These are phyloP conservation scores for Phytophthora citrophthora DNA, from an alignment of 352 stramenopile species.

Conservation along the genomic window DNA sequence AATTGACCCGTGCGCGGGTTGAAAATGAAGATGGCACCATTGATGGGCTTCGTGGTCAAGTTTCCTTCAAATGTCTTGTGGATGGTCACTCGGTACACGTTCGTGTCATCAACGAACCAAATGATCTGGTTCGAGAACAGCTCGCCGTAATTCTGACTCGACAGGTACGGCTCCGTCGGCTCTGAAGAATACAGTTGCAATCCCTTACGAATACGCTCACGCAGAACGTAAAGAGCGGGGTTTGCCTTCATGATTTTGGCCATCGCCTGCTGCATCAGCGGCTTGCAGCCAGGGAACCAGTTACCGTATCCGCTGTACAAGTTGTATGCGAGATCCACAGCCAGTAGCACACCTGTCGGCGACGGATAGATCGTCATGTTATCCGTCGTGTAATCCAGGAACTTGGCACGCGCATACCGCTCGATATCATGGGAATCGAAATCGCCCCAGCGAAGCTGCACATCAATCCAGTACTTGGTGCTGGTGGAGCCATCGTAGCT, in stretches of 20 bases:
- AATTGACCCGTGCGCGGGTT: conserved; percentile 99
- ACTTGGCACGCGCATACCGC: conserved; percentile 98
- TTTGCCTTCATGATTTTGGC: conserved; percentile 99
- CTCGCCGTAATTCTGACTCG: conserved; percentile 99
- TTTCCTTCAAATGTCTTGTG: conserved; percentile 99
- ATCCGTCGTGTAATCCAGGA: conserved; percentile 99
- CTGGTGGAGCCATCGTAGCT: conserved; percentile 96
- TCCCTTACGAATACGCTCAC: conserved; percentile 99
- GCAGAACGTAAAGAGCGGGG: conserved; percentile 98
- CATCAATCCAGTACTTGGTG: conserved; percentile 99
- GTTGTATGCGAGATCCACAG: conserved; percentile 99
- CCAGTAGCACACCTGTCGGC: conserved; percentile 97
- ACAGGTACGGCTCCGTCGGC: conserved; percentile 99
- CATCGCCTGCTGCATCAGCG: conserved; percentile 99
- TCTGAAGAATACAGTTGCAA: conserved; percentile 99
- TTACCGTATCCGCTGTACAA: conserved; percentile 99
- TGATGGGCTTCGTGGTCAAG: conserved; percentile 99
- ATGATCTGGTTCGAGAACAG: conserved; percentile 99
- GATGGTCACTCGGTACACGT: conserved; percentile 99
- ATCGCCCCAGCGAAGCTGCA: conserved; percentile 99
- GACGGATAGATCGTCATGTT: conserved; percentile 99
- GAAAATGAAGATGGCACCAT: conserved; percentile 99
- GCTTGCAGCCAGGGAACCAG: conserved; percentile 99
- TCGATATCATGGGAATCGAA: conserved; percentile 99
- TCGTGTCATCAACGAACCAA: conserved; percentile 99